Evolutionary conservation across 495 filamentous ascomycete species (phyloP).

Genomic region (Halenospora varia): DNA sequence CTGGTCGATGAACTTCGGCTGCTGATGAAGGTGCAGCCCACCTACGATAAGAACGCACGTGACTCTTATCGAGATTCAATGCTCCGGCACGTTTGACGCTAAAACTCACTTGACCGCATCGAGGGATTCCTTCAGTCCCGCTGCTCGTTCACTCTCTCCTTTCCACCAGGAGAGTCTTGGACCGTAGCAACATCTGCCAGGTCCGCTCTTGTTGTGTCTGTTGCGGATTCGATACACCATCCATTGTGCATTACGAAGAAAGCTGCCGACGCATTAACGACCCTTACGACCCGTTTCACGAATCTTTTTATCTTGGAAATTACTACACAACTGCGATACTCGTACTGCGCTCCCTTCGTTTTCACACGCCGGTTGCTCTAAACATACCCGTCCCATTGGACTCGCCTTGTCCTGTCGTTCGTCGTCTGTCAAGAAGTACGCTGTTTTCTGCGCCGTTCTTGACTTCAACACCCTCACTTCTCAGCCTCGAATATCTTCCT

Average conservation of each 20-base stretch:
- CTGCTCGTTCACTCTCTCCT: neutral
- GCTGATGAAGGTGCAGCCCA: neutral
- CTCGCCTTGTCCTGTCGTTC: neutral
- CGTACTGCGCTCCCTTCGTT: neutral
- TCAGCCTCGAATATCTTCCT: neutral
- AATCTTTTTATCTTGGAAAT: conserved; percentile 26
- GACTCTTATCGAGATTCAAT: neutral
- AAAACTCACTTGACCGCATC: conserved; percentile 16
- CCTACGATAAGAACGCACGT: neutral
- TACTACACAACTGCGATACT: neutral
- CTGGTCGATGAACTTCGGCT: conserved; percentile 10
- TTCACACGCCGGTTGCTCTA: neutral
- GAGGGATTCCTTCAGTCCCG: conserved; percentile 6
- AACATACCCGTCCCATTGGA: neutral
- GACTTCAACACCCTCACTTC: neutral
- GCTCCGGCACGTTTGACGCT: too few species aligned
- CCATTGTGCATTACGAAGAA: neutral
- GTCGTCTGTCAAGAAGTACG: too few species aligned
- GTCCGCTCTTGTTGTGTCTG: conserved; percentile 13
- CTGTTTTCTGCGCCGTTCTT: neutral
- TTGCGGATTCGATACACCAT: conserved; percentile 2
- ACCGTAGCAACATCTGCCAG: conserved; percentile 22
- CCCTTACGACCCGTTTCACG: conserved; percentile 26
- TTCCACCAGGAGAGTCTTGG: conserved; percentile 18
- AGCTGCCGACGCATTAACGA: conserved; percentile 16